Evolutionary conservation across 2,329 filamentous ascomycete genomes (phyloP).

Genomic region (Curvularia hawaiiensis): DNA sequence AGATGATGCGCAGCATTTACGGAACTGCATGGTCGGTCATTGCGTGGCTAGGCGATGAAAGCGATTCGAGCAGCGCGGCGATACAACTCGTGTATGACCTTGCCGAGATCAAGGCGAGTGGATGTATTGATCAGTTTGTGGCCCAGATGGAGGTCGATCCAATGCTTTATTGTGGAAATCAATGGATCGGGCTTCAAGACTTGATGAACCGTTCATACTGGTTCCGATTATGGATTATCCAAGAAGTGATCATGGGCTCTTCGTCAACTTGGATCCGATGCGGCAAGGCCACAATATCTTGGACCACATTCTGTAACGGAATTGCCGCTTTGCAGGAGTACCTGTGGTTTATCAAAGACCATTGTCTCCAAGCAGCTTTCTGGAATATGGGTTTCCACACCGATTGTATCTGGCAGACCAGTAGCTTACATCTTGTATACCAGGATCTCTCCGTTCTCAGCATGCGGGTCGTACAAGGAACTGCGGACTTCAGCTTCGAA

Average conservation of each 20-base stretch:
- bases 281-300: background rate
- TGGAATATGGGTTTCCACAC: background rate
- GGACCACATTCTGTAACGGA: background rate
- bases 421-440: constrained; percentile 2
- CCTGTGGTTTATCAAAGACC: background rate
- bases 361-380: background rate
- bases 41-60: background rate
- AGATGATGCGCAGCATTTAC: constrained; percentile 1
- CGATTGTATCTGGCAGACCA: background rate
- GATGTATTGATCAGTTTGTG: background rate
- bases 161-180: background rate
- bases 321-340: background rate
- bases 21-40: constrained; percentile 3
- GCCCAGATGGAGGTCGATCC: background rate
- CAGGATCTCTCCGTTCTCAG: constrained; percentile 1
- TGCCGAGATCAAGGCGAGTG: background rate
- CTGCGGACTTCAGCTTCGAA: background rate
- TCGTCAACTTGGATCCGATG: background rate
- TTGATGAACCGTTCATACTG: constrained; percentile 1
- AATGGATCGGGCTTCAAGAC: background rate
- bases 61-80: background rate
- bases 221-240: constrained; percentile 1
- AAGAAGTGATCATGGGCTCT: background rate
- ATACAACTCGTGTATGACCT: background rate
- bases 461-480: background rate